Conservation (phyloP, 768 basidiomycete genomes). For the Kwoniella dejecticola region DNA sequence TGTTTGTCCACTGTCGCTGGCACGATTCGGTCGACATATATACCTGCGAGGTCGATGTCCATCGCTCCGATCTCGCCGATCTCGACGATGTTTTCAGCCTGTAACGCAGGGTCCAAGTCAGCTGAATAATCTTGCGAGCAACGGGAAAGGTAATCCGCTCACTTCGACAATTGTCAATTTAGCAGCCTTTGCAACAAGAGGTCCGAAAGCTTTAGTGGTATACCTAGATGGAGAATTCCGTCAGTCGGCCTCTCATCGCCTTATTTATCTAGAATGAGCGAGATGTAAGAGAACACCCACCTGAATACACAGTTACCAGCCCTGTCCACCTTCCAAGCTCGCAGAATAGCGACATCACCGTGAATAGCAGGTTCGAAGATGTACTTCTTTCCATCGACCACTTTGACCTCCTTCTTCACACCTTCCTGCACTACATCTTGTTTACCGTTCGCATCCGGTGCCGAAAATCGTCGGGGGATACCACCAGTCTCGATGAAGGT, state of each 20-base stretch:
- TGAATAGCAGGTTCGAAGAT: constrained; percentile 52
- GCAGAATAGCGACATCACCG: constrained; percentile 51
- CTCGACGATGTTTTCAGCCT: constrained; percentile 54
- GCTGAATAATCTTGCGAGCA: too few species aligned
- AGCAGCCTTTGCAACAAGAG: constrained; percentile 47
- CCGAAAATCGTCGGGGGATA: constrained; percentile 42
- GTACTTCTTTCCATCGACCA: constrained; percentile 47
- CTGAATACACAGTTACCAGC: constrained; percentile 54
- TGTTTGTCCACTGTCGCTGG: constrained; percentile 48
- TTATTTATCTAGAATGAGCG: neutral
- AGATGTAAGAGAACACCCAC: constrained; percentile 19
- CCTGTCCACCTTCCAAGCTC: constrained; percentile 54
- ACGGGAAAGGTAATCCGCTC: too few species aligned
- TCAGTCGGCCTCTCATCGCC: too few species aligned
- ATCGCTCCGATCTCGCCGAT: constrained; percentile 50
- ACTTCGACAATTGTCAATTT: constrained; percentile 52
- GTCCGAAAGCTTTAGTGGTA: constrained; percentile 50
- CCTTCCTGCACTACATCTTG: constrained; percentile 41
- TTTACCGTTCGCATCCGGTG: constrained; percentile 34
- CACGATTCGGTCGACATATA: constrained; percentile 53
- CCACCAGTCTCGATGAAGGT: constrained; percentile 51
- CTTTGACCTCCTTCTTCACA: constrained; percentile 38
- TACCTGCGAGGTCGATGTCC: constrained; percentile 52
- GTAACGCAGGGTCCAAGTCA: too few species aligned
- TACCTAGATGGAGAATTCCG: constrained; percentile 27